A percentile compares a stretch with the other conserved stretches of the same genome.
phyloP scores from a whole-genome alignment of 306 rosid genomes.

The Corylus americana region DNA sequence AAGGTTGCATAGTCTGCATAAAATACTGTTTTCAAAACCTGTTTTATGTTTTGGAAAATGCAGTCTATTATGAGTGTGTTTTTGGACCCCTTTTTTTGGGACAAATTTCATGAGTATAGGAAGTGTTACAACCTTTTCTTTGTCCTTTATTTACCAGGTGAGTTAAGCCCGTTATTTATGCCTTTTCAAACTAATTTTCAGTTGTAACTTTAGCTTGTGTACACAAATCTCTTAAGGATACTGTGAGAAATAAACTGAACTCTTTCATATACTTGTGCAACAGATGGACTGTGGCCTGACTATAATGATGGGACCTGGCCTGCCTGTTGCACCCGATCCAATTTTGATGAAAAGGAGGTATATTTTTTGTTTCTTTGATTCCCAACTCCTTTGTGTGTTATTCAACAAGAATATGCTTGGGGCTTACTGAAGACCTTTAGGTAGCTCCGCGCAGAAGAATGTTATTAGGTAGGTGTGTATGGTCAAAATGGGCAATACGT shows the following conservation, averaged over 20 bases:
- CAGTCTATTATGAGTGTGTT: background rate
- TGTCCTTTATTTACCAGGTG: background rate
- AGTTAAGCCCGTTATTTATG: background rate
- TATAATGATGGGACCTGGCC: conserved; percentile 99
- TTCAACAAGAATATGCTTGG: background rate
- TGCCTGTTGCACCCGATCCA: conserved; percentile 62
- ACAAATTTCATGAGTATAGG: background rate
- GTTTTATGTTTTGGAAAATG: background rate
- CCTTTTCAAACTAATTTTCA: background rate
- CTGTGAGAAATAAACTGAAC: conserved; percentile 9
- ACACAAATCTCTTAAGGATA: conserved; percentile 1
- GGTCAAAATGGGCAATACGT: background rate
- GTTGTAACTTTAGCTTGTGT: background rate
- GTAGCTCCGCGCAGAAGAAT: background rate
- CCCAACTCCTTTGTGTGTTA: background rate
- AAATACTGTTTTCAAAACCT: background rate
- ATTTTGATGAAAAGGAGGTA: conserved; percentile 79
- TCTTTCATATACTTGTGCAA: conserved; percentile 25
- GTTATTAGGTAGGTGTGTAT: background rate
- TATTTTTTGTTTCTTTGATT: background rate
- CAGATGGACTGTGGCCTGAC: conserved; percentile 98
- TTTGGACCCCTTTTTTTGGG: background rate
- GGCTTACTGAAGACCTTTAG: background rate
- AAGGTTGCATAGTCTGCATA: background rate
- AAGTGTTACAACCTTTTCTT: background rate